Evolutionary conservation across 2,329 filamentous ascomycete species (phyloP).

Genomic region (Hypomyces rosellus): DNA sequence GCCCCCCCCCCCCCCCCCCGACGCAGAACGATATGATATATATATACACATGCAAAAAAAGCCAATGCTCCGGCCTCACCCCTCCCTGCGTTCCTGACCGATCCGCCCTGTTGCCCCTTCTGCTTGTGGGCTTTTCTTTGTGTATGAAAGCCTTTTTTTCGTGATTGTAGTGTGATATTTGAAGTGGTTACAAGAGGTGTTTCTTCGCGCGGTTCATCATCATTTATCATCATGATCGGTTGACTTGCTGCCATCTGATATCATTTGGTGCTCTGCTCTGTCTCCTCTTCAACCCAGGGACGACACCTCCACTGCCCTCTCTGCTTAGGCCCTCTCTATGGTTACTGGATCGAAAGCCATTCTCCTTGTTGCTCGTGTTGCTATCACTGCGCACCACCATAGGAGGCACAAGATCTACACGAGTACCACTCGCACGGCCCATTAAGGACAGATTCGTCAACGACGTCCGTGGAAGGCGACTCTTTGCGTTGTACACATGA

Average conservation of each 20-base stretch:
- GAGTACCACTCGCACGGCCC: conserved; percentile 13
- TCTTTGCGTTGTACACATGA: conserved; percentile 23
- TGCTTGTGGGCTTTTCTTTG: too few relatives aligned
- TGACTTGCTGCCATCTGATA: conserved; percentile 4
- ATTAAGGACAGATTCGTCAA: conserved; percentile 21
- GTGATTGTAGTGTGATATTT: not conserved
- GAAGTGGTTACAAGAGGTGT: too few relatives aligned
- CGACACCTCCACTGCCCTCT: not conserved
- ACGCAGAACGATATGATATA: too few relatives aligned
- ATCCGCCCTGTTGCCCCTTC: too few relatives aligned
- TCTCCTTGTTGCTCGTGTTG: conserved; percentile 35
- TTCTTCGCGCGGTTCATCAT: not conserved
- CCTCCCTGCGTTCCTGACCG: too few relatives aligned
- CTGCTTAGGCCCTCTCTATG: conserved; percentile 10
- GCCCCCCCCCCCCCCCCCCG: too few relatives aligned
- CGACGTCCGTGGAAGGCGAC: conserved; percentile 34
- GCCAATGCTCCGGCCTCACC: too few relatives aligned
- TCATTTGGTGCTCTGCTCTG: conserved; percentile 3
- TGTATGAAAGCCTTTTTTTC: not conserved
- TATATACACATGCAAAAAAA: too few relatives aligned
- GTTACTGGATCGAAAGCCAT: conserved; percentile 18
- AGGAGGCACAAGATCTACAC: conserved; percentile 17
- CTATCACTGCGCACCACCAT: conserved; percentile 34
- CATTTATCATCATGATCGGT: not conserved
- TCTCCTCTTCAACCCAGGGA: conserved; percentile 8